Percentiles rank a stretch among this genome's conserved stretches.
Conservation (phyloP, 2,329 filamentous ascomycete genomes). For the Alternaria incomplexa region DNA sequence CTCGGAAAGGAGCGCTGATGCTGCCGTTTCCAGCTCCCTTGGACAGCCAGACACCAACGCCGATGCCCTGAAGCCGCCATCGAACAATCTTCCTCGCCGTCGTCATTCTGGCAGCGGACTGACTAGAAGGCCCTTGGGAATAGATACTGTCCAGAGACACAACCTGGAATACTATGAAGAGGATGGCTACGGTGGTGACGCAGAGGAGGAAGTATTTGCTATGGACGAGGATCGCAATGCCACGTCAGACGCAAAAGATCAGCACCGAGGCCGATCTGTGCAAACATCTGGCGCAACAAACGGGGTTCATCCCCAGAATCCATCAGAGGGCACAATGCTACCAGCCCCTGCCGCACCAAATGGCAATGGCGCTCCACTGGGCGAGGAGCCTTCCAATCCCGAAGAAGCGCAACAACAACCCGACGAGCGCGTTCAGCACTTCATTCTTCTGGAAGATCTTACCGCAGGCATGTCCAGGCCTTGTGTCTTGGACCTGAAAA, state of each 20-base stretch:
- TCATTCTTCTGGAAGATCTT: conserved; percentile 89
- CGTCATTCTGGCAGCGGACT: conserved; percentile 89
- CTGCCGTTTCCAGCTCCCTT: conserved; percentile 14
- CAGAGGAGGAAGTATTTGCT: conserved; percentile 71
- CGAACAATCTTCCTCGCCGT: conserved; percentile 55
- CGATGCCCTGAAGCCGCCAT: conserved; percentile 39
- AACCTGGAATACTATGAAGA: conserved; percentile 91
- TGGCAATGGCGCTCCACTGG: conserved; percentile 6
- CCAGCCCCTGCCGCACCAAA: conserved; percentile 38
- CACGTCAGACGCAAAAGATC: conserved; percentile 10
- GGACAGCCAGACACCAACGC: conserved; percentile 10
- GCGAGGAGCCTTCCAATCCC: conserved; percentile 48
- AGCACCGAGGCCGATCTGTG: conserved; percentile 4
- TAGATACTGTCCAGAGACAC: conserved; percentile 69
- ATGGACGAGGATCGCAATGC: conserved; percentile 63
- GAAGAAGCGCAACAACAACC: conserved; percentile 54
- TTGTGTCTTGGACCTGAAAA: conserved; percentile 97
- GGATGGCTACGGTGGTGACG: conserved; percentile 82
- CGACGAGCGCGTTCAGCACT: conserved; percentile 81
- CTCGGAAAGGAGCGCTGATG: conserved; percentile 22
- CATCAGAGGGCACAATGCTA: conserved; percentile 36
- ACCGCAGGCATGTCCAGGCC: conserved; percentile 96
- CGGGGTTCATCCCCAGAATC: not conserved
- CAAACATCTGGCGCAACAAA: not conserved
- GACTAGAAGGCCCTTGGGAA: conserved; percentile 72